Percentiles rank a stretch among this genome's conserved stretches.
phyloP scores from a whole-genome alignment of 257 asterid genomes.

The Nicotiana knightiana region DNA sequence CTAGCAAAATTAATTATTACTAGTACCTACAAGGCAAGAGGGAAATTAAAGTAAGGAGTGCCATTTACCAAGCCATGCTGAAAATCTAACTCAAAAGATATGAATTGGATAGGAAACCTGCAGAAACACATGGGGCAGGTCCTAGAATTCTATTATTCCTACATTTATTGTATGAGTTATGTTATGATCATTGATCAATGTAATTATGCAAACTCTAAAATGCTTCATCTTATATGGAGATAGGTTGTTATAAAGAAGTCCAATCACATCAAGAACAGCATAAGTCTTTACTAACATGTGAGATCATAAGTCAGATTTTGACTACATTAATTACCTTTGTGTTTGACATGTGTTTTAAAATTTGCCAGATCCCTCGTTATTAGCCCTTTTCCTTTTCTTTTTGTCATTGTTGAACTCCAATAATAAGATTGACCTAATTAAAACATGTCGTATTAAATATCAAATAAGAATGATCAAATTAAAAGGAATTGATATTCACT shows the following conservation, averaged over 20 bases:
- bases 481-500: not conserved
- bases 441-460: not conserved
- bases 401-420: not conserved
- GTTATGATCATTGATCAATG: not conserved
- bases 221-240: not conserved
- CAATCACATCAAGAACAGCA: not conserved
- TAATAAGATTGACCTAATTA: not conserved
- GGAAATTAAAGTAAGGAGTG: not conserved
- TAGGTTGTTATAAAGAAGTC: not conserved
- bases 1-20: not conserved
- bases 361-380: not conserved
- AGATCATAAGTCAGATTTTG: not conserved
- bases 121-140: conserved; percentile 26
- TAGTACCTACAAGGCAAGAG: too few species aligned
- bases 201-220: not conserved
- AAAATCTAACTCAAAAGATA: conserved; percentile 13
- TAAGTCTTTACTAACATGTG: not conserved
- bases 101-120: conserved; percentile 17
- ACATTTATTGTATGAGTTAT: not conserved
- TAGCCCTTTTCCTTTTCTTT: not conserved
- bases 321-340: not conserved
- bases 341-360: not conserved
- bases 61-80: conserved; percentile 17
- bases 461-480: not conserved
- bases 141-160: conserved; percentile 6